Conservation (phyloP, 129 eudicot species). For the Apium graveolens region DNA sequence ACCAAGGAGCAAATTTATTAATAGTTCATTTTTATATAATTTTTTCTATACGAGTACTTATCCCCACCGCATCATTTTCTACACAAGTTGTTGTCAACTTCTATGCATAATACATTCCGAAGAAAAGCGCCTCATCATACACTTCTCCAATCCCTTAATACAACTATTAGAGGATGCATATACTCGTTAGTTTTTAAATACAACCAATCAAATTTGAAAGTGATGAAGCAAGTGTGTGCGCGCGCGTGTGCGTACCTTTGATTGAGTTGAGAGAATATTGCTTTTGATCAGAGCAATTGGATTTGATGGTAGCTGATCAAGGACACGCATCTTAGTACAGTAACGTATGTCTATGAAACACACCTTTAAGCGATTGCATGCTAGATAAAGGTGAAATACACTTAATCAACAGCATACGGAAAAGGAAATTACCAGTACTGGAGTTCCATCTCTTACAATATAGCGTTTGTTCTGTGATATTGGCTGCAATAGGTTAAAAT, state of each 20-base stretch:
- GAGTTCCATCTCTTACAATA: conserved; percentile 80
- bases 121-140: not conserved
- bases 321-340: conserved; percentile 10
- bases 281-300: conserved; percentile 71
- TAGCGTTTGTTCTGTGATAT: conserved; percentile 83
- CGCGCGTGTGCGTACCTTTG: conserved; percentile 52
- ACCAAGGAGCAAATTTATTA: not conserved
- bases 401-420: not conserved
- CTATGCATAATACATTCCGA: not conserved
- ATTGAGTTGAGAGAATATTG: conserved; percentile 69
- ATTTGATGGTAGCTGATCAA: conserved; percentile 80
- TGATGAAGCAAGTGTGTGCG: not conserved
- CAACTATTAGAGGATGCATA: not conserved
- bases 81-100: not conserved
- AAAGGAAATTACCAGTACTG: conserved; percentile 46
- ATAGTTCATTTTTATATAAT: not conserved
- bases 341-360: not conserved
- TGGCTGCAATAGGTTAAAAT: conserved; percentile 55
- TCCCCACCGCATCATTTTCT: not conserved
- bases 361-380: not conserved
- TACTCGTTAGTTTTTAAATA: not conserved
- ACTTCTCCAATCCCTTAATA: not conserved
- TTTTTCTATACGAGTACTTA: not conserved
- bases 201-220: not conserved
- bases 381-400: not conserved